A percentile compares a stretch with the other conserved stretches of the same genome.
These are phyloP conservation scores for Termitomyces titanicus DNA, from an alignment of 768 basidiomycete species.

Conservation along the genomic window DNA sequence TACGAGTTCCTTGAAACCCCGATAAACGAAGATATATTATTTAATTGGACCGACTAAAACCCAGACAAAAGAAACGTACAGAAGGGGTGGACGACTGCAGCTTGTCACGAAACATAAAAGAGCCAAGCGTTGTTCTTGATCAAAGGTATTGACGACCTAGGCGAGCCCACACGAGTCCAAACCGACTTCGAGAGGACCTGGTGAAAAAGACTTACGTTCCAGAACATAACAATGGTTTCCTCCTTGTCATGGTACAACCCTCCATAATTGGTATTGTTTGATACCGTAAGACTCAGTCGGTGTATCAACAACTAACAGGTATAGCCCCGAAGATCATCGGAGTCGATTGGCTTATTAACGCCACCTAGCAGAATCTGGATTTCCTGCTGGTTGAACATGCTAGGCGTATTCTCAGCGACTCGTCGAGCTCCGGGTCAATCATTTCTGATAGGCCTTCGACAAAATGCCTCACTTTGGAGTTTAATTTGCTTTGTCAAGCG, in stretches of 20 bases:
- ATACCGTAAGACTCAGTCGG: too few relatives aligned
- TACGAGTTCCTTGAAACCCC: slow-evolving; percentile 82
- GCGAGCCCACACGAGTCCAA: background rate
- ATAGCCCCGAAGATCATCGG: slow-evolving; percentile 74
- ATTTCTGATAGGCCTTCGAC: slow-evolving; percentile 92
- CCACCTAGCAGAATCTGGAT: slow-evolving; percentile 89
- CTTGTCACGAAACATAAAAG: slow-evolving; percentile 92
- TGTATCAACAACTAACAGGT: too few relatives aligned
- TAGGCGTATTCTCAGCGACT: slow-evolving; percentile 19
- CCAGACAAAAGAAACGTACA: slow-evolving; percentile 42
- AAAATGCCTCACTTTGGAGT: slow-evolving; percentile 77
- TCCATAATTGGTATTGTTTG: slow-evolving; percentile 85
- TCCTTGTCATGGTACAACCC: slow-evolving; percentile 73
- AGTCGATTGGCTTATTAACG: slow-evolving; percentile 78
- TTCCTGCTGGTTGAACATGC: slow-evolving; percentile 98
- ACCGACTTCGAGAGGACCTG: too few relatives aligned
- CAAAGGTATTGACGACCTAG: slow-evolving; percentile 75
- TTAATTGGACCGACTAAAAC: background rate
- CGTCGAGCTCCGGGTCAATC: slow-evolving; percentile 53
- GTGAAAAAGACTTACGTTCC: slow-evolving; percentile 64
- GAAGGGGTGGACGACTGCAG: slow-evolving; percentile 82
- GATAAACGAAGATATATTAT: slow-evolving; percentile 25
- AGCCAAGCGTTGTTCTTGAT: slow-evolving; percentile 72
- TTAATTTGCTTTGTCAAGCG: slow-evolving; percentile 88
- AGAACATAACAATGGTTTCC: slow-evolving; percentile 75